A percentile compares a stretch with the other conserved stretches of the same genome.
phyloP scores from a whole-genome alignment of 306 rosid species.

The Lithocarpus polystachyus region DNA sequence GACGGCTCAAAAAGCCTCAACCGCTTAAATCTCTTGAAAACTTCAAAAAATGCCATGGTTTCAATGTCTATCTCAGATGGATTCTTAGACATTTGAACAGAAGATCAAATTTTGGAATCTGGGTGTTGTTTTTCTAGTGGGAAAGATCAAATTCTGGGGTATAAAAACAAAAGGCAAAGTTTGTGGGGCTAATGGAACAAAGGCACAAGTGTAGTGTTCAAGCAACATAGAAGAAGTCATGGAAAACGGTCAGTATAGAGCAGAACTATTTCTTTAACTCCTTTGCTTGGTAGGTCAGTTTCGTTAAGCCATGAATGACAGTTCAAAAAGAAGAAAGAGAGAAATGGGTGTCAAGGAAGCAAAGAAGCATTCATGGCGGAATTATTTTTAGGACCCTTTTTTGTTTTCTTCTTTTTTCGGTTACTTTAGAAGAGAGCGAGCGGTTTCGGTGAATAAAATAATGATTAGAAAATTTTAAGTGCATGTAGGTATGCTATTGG shows the following conservation, averaged over 20 bases:
- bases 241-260: not conserved
- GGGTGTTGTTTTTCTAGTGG: slow-evolving; percentile 26
- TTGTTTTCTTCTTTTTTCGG: not conserved
- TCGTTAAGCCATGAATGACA: slow-evolving; percentile 27
- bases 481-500: not conserved
- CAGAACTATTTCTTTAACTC: not conserved
- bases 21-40: slow-evolving; percentile 51
- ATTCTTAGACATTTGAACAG: slow-evolving; percentile 43
- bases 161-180: not conserved
- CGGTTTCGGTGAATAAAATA: not conserved
- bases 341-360: slow-evolving; percentile 65
- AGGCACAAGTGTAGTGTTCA: slow-evolving; percentile 13
- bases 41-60: slow-evolving; percentile 47
- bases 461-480: no score
- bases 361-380: slow-evolving; percentile 67
- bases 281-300: slow-evolving; percentile 59
- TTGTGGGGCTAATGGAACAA: slow-evolving; percentile 19
- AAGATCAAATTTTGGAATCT: not conserved
- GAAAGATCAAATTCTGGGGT: not conserved
- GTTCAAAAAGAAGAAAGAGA: slow-evolving; percentile 8
- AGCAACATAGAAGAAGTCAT: slow-evolving; percentile 28
- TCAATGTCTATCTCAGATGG: slow-evolving; percentile 34
- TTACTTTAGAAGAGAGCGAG: not conserved
- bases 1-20: slow-evolving; percentile 59
- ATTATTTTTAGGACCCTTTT: not conserved